Evolutionary conservation across 768 basidiomycete genomes (phyloP).

Genomic region (Calocera cornea): DNA sequence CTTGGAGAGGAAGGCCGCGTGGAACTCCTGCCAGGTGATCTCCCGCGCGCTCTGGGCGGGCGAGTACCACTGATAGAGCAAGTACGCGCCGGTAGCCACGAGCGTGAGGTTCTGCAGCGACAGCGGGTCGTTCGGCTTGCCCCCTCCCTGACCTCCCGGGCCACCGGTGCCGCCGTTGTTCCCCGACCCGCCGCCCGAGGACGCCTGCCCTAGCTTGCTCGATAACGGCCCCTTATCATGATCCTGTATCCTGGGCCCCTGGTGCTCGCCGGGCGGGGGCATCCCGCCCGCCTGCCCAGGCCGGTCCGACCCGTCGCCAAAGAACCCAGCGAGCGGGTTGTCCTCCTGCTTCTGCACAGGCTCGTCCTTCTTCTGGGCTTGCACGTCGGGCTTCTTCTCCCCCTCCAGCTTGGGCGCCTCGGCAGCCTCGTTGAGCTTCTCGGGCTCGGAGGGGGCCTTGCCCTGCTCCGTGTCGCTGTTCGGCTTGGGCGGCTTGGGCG

Average conservation of each 20-base stretch:
- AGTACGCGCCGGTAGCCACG: slow-evolving; percentile 40
- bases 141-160: background rate
- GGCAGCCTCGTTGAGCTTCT: background rate
- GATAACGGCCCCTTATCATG: background rate
- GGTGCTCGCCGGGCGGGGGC: background rate
- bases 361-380: background rate
- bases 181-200: background rate
- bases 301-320: background rate
- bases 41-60: slow-evolving; percentile 45
- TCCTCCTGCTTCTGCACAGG: background rate
- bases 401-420: background rate
- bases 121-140: background rate
- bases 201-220: background rate
- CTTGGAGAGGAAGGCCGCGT: slow-evolving; percentile 90
- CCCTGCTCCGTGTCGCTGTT: background rate
- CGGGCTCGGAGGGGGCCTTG: background rate
- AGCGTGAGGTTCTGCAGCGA: background rate
- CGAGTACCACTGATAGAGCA: slow-evolving; percentile 36
- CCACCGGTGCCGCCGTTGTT: background rate
- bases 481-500: background rate
- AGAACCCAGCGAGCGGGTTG: background rate
- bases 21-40: slow-evolving; percentile 99
- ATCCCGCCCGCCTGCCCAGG: too few relatives aligned
- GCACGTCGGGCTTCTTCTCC: background rate
- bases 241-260: background rate